These are phyloP conservation scores for Phlebopus sp. DNA, from an alignment of 1,284 basidiomycete genomes.

Conservation along the genomic window DNA sequence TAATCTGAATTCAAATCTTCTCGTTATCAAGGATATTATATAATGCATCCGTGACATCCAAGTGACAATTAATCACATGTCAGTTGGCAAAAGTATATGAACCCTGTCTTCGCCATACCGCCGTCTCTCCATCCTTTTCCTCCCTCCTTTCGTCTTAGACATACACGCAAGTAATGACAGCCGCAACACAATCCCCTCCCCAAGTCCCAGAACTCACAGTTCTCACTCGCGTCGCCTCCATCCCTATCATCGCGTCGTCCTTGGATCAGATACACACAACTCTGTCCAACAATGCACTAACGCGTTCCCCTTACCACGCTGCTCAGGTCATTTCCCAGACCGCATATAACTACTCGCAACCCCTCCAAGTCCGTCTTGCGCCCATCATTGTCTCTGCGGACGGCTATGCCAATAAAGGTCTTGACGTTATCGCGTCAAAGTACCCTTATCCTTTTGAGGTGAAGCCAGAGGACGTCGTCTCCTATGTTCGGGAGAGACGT, in stretches of 20 bases:
- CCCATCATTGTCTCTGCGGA: conserved; percentile 65
- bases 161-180: conserved; percentile 34
- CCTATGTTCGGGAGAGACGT: conserved; percentile 54
- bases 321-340: conserved; percentile 58
- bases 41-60: too few relatives aligned
- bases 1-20: too few relatives aligned
- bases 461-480: conserved; percentile 65
- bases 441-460: conserved; percentile 75
- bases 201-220: conserved; percentile 54
- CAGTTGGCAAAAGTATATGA: conserved; percentile 23
- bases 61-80: conserved; percentile 24
- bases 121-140: conserved; percentile 5
- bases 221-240: conserved; percentile 59
- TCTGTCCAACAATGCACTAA: conserved; percentile 58
- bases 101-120: conserved; percentile 21
- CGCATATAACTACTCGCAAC: conserved; percentile 61
- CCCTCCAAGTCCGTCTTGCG: conserved; percentile 60
- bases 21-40: too few relatives aligned
- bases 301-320: conserved; percentile 58
- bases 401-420: conserved; percentile 64
- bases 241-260: conserved; percentile 66
- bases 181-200: conserved; percentile 37
- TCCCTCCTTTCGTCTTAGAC: background rate
- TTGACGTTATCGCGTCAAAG: conserved; percentile 68
- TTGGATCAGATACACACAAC: conserved; percentile 57